A percentile compares a stretch with the other conserved stretches of the same genome.
Evolutionary conservation across 1,284 basidiomycete species (phyloP).

Genomic region (Athelia sp.): DNA sequence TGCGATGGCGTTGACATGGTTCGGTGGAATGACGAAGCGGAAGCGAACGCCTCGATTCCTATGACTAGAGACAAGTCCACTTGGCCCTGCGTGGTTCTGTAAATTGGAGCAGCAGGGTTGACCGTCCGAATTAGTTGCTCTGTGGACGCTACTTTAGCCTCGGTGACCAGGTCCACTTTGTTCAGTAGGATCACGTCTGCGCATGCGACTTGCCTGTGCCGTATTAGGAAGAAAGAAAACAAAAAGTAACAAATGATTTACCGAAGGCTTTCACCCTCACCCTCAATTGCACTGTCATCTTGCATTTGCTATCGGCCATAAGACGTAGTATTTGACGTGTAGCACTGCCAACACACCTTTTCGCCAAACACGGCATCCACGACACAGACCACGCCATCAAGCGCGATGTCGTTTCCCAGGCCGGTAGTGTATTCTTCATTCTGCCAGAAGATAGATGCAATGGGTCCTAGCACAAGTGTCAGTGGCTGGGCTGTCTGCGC

Average conservation of each 20-base stretch:
- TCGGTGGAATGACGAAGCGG: slow-evolving; percentile 23
- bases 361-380: slow-evolving; percentile 85
- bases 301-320: not conserved
- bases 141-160: slow-evolving; percentile 34
- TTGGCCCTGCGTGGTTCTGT: slow-evolving; percentile 63
- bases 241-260: not conserved
- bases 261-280: slow-evolving; percentile 1
- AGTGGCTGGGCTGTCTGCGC: too few relatives aligned
- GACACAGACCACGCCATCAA: slow-evolving; percentile 90
- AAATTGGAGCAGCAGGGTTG: slow-evolving; percentile 74
- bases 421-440: slow-evolving; percentile 83
- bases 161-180: slow-evolving; percentile 73
- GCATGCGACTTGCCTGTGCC: slow-evolving; percentile 77
- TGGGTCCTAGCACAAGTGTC: slow-evolving; percentile 70
- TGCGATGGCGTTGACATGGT: slow-evolving; percentile 9
- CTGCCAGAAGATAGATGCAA: slow-evolving; percentile 87
- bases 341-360: slow-evolving; percentile 40
- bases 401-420: slow-evolving; percentile 63
- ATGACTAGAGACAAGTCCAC: slow-evolving; percentile 74
- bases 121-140: slow-evolving; percentile 61
- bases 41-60: slow-evolving; percentile 72
- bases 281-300: not conserved
- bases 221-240: not conserved
- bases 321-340: too few relatives aligned
- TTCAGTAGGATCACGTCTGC: slow-evolving; percentile 89